Evolutionary conservation across 805 yeast genomes (phyloP).

Genomic region (Gaillardinia entomophila): DNA sequence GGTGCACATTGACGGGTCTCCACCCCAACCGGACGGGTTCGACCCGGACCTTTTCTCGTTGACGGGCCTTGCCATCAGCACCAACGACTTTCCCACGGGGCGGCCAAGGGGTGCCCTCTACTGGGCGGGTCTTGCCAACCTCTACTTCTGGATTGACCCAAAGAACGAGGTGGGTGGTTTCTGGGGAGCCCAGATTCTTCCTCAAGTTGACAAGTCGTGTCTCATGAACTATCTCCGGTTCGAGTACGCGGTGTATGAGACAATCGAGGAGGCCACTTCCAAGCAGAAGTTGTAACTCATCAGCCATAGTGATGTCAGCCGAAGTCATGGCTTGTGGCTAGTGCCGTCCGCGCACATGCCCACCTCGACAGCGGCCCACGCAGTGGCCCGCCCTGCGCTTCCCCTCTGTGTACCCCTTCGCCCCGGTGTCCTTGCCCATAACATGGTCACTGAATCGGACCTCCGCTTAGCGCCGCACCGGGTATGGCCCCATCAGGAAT

Average conservation of each 20-base stretch:
- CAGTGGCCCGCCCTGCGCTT: no score
- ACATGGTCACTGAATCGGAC: no score
- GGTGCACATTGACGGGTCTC: conserved; percentile 1
- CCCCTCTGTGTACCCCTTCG: no score
- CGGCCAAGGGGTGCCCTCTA: conserved; percentile 28
- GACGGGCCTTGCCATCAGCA: conserved; percentile 24
- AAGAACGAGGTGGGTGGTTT: conserved; percentile 33
- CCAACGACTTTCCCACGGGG: conserved; percentile 23
- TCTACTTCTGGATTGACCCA: conserved; percentile 35
- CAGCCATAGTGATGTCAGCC: no score
- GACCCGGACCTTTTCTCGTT: background rate
- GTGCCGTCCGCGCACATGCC: no score
- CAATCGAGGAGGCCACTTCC: background rate
- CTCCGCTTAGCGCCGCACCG: no score
- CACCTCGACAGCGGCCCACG: no score
- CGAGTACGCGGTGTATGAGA: conserved; percentile 21
- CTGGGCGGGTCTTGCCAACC: conserved; percentile 38
- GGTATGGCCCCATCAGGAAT: no score
- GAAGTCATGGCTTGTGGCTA: no score
- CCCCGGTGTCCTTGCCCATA: no score
- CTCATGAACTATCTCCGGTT: conserved; percentile 13
- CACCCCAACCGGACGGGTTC: background rate
- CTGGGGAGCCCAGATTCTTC: conserved; percentile 35
- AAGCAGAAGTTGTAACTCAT: background rate
- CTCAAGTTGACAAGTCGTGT: conserved; percentile 19